Evolutionary conservation across 75 land plant species (phyloP).

Genomic region (Ceratopteris richardii): DNA sequence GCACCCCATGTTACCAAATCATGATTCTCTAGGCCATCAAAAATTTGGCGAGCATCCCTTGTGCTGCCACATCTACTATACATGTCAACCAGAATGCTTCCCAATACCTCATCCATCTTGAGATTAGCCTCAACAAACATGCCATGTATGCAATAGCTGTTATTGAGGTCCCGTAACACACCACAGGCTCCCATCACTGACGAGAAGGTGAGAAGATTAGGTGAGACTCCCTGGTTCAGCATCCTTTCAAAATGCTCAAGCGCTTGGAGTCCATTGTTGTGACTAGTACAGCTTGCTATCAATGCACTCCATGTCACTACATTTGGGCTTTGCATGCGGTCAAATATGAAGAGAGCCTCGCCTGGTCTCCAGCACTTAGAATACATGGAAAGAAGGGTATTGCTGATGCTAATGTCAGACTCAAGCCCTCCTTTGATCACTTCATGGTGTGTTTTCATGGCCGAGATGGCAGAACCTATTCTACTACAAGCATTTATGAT

Average conservation of each 20-base stretch:
- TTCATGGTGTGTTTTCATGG: neutral
- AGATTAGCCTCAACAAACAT: constrained; percentile 21
- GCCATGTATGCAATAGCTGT: constrained; percentile 28
- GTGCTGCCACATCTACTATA: constrained; percentile 14
- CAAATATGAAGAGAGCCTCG: neutral
- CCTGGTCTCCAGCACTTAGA: neutral
- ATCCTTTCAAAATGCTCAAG: constrained; percentile 13
- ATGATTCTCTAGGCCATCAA: neutral
- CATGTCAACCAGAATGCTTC: constrained; percentile 10
- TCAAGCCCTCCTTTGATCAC: neutral
- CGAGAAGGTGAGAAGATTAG: constrained; percentile 16
- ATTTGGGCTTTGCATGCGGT: neutral
- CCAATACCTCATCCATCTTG: neutral
- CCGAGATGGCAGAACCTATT: neutral
- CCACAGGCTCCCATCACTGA: constrained; percentile 15
- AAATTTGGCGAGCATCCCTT: constrained; percentile 9
- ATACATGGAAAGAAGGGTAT: neutral
- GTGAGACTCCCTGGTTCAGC: constrained; percentile 9
- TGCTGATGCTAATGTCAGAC: neutral
- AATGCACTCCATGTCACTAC: constrained; percentile 27
- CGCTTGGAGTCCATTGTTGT: constrained; percentile 18
- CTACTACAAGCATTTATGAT: neutral
- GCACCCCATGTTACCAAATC: constrained; percentile 8
- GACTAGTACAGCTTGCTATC: constrained; percentile 18
- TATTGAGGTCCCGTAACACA: constrained; percentile 3